These are phyloP conservation scores for Conoideocrella luteorostrata DNA, from an alignment of 2,329 filamentous ascomycete genomes.

Conservation along the genomic window DNA sequence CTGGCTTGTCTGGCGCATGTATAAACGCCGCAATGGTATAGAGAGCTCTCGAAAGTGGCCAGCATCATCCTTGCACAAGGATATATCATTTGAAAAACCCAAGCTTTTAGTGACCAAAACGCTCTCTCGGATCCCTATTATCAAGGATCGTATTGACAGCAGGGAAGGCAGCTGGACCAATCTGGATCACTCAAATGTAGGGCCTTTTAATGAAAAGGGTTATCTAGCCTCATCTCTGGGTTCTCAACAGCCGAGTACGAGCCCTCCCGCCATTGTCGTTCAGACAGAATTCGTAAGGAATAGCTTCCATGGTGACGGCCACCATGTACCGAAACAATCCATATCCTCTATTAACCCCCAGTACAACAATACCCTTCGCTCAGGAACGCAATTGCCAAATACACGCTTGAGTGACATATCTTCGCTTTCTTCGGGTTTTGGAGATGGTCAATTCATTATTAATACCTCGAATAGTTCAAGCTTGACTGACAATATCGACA, in stretches of 20 bases:
- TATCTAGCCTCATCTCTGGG: neutral
- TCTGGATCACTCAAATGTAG: slow-evolving; percentile 23
- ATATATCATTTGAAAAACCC: slow-evolving; percentile 2
- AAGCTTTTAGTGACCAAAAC: slow-evolving; percentile 11
- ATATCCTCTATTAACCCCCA: slow-evolving; percentile 10
- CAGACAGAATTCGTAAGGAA: slow-evolving; percentile 10
- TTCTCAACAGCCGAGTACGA: neutral
- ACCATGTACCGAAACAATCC: slow-evolving; percentile 5
- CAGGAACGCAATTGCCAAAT: slow-evolving; percentile 21
- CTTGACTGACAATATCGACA: slow-evolving; percentile 13
- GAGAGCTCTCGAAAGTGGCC: slow-evolving; percentile 28
- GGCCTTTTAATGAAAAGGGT: slow-evolving; percentile 10
- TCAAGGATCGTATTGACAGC: slow-evolving; percentile 25
- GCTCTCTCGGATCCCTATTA: slow-evolving; percentile 26
- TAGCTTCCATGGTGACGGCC: slow-evolving; percentile 2
- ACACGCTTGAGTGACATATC: slow-evolving; percentile 44
- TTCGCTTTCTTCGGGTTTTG: slow-evolving; percentile 58
- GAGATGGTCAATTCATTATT: slow-evolving; percentile 52
- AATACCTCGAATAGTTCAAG: slow-evolving; percentile 16
- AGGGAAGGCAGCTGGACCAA: slow-evolving; percentile 25
- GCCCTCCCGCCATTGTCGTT: slow-evolving; percentile 6
- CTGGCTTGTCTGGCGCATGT: slow-evolving; percentile 38
- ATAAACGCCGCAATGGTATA: slow-evolving; percentile 15
- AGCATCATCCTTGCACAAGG: slow-evolving; percentile 6
- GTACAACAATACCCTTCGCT: slow-evolving; percentile 9